Evolutionary conservation across 768 basidiomycete genomes (phyloP), one percentile per base, ranked within the genome.

Genomic region (Russula sp.): DNA sequence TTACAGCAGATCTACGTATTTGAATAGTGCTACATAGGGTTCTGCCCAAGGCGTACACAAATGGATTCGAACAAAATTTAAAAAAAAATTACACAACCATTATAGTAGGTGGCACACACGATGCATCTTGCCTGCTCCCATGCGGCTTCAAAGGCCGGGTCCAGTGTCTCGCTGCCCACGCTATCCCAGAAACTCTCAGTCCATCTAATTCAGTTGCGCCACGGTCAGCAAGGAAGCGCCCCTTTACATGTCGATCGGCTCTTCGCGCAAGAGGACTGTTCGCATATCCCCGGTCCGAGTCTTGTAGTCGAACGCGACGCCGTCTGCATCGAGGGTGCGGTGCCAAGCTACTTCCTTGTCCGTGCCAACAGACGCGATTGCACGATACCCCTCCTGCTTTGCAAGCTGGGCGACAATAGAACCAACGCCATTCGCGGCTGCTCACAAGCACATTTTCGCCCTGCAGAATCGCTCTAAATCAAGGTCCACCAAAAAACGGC

Each of bases 241-340:
- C 16, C 59, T 56, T 72, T 83, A 85, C 22, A 27, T 72, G 68
- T 85, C 76, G 50, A 87, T 77, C 0, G 80, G 82, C 2, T 86
- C 86, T 66, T 88, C 79, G 2, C 77, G 78, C 63, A 70, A 69
- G 44, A 91, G 73, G 3, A 86, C 75, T 11, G 85, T 81, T 1
- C 68, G 68, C 0, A 81, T 83, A 52, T 75, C 74, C 0, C 76
- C 75, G 0, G 27, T 27, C 27, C 27, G 27, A 27, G 79, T 88
- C 77, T 91, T 87, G 74, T 87, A 89, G 71, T 90, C 88, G 76
- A 88, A 89, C 0, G 79, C 83, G 6, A 86, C 79, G n/a, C n/a
- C n/a, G 66, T 91, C 87, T 0, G 83, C 82, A 0, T 87, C 88
- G n/a, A 87, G 66, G 3, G 78, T 77, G 54, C 78, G 79, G 73